phyloP scores from a whole-genome alignment of 768 basidiomycete species.

The Sporobolomyces roseus region DNA sequence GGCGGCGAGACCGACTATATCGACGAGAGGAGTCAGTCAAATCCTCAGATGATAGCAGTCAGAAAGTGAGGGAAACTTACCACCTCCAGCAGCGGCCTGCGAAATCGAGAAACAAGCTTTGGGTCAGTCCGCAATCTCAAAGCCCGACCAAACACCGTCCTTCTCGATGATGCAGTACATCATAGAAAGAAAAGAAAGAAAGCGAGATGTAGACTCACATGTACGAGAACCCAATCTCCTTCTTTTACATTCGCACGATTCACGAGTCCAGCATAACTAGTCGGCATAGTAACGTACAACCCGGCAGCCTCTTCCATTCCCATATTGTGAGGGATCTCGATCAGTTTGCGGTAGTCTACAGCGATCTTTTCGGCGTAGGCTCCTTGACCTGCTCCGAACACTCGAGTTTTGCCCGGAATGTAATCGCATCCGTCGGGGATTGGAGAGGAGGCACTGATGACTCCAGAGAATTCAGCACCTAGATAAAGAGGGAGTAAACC shows the following conservation, averaged over 20 bases:
- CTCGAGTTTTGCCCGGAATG: slow-evolving; percentile 70
- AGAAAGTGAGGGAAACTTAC: neutral
- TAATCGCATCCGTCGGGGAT: slow-evolving; percentile 75
- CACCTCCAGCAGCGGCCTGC: slow-evolving; percentile 3
- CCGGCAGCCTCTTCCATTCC: slow-evolving; percentile 83
- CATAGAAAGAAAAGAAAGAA: neutral
- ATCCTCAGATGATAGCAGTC: neutral
- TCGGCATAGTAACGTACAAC: slow-evolving; percentile 69
- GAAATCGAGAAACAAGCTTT: neutral
- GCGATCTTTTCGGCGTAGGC: slow-evolving; percentile 69
- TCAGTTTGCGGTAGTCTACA: slow-evolving; percentile 55
- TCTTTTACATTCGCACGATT: slow-evolving; percentile 73
- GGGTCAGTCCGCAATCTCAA: too few relatives aligned
- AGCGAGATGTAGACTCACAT: slow-evolving; percentile 46
- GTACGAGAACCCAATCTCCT: slow-evolving; percentile 87
- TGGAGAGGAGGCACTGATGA: slow-evolving; percentile 63
- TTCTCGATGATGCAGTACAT: too few relatives aligned
- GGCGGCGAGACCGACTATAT: slow-evolving; percentile 84
- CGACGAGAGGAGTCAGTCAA: neutral
- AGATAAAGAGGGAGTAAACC: too few relatives aligned
- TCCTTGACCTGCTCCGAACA: slow-evolving; percentile 79
- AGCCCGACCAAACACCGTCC: too few relatives aligned
- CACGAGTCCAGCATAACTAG: slow-evolving; percentile 85
- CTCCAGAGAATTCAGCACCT: slow-evolving; percentile 69
- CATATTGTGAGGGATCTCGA: slow-evolving; percentile 70